A percentile compares a stretch with the other conserved stretches of the same genome.
phyloP scores from a whole-genome alignment of 192 early-diverging fungal species.

The Pilobolus umbonatus region DNA sequence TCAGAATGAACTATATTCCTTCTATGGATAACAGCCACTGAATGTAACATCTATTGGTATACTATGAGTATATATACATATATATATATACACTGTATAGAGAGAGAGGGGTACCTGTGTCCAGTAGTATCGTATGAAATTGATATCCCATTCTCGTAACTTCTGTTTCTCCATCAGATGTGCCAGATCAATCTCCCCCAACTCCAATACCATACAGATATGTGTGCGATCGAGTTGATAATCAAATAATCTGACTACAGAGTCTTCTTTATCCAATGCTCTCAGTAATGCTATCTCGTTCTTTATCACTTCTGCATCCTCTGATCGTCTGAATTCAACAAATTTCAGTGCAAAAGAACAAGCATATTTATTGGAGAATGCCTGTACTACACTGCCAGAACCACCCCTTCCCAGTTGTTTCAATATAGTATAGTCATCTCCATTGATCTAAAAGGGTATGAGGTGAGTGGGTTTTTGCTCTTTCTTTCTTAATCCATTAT shows the following conservation, averaged over 20 bases:
- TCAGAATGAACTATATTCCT: slow-evolving; percentile 89
- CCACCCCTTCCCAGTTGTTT: slow-evolving; percentile 90
- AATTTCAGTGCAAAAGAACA: slow-evolving; percentile 82
- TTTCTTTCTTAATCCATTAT: too few species aligned
- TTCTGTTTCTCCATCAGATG: slow-evolving; percentile 49
- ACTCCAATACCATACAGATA: slow-evolving; percentile 65
- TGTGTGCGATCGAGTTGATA: slow-evolving; percentile 54
- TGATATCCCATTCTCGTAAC: slow-evolving; percentile 54
- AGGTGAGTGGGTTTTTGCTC: too few species aligned
- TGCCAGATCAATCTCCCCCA: slow-evolving; percentile 85
- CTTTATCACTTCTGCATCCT: slow-evolving; percentile 63
- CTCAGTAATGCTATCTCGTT: slow-evolving; percentile 83
- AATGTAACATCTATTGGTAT: slow-evolving; percentile 72
- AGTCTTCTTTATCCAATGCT: slow-evolving; percentile 52
- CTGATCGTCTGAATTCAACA: slow-evolving; percentile 63
- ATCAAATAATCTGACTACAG: slow-evolving; percentile 80
- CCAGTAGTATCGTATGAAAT: slow-evolving; percentile 82
- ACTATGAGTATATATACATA: background rate
- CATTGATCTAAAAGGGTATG: too few species aligned
- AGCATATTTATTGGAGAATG: slow-evolving; percentile 62
- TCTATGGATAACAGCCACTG: slow-evolving; percentile 84
- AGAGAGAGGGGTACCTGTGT: slow-evolving; percentile 51
- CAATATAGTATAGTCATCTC: too few species aligned
- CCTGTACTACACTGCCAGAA: slow-evolving; percentile 87
- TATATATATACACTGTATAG: background rate